A percentile compares a stretch with the other conserved stretches of the same genome.
Evolutionary conservation across 2,329 filamentous ascomycete genomes (phyloP).

Genomic region (Aspergillus luchuensis): DNA sequence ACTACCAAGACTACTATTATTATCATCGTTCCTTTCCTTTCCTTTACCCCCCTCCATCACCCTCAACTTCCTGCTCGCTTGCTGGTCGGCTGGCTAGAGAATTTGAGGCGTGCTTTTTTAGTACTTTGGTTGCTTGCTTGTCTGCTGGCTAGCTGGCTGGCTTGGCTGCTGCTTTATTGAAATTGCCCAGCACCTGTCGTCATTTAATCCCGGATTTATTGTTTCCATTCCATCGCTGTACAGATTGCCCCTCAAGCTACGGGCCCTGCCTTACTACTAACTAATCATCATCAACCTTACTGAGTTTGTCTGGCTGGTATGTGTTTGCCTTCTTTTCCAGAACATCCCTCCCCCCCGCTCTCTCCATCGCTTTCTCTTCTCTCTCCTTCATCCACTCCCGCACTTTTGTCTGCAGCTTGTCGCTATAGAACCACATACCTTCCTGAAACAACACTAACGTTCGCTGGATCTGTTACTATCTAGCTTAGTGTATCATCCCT

Average conservation of each 20-base stretch:
- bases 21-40: not conserved
- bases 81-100: slow-evolving; percentile 3
- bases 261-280: not conserved
- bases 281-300: not conserved
- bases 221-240: not conserved
- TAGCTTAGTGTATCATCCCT: slow-evolving; percentile 6
- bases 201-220: not conserved
- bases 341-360: not conserved
- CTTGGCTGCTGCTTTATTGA: not conserved
- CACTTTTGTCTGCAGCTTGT: slow-evolving; percentile 1
- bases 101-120: not conserved
- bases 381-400: slow-evolving; percentile 12
- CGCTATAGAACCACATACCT: slow-evolving; percentile 22
- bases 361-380: slow-evolving; percentile 4
- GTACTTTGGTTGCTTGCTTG: not conserved
- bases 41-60: not conserved
- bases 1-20: not conserved
- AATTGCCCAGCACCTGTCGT: not conserved
- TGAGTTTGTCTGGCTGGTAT: not conserved
- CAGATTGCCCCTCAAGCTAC: not conserved
- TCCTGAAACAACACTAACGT: slow-evolving; percentile 1
- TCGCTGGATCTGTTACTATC: not conserved
- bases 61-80: not conserved
- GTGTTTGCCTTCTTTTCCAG: slow-evolving; percentile 6
- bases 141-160: not conserved